Evolutionary conservation across 129 eudicot species (phyloP).

Genomic region (Flaveria bidentis): DNA sequence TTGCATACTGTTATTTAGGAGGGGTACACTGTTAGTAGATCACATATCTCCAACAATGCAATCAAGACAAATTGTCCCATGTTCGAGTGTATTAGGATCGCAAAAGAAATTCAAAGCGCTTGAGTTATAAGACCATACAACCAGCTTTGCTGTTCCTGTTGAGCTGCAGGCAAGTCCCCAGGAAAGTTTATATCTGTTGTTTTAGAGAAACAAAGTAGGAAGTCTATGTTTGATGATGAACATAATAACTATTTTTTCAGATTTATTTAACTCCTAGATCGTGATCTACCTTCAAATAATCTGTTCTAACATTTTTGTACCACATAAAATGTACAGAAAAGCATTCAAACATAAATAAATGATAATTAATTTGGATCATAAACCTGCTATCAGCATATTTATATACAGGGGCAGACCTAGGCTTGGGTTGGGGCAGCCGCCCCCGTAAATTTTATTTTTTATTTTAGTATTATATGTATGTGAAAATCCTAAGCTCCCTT

Average conservation of each 20-base stretch:
- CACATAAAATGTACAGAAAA: not conserved
- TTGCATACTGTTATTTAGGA: constrained; percentile 43
- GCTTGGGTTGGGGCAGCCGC: no score
- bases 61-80: constrained; percentile 93
- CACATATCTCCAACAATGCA: constrained; percentile 81
- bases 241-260: no score
- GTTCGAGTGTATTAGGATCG: constrained; percentile 69
- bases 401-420: no score
- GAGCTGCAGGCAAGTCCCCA: not conserved
- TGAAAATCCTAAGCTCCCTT: no score
- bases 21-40: constrained; percentile 72
- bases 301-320: not conserved
- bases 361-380: not conserved
- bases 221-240: not conserved
- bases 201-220: not conserved
- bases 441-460: no score
- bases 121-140: not conserved
- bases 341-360: not conserved
- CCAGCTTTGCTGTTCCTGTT: not conserved
- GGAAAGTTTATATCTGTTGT: not conserved
- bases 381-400: not conserved
- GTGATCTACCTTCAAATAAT: not conserved
- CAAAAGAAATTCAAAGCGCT: constrained; percentile 49
- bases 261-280: no score
- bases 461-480: no score